Conservation (phyloP, 2,329 filamentous ascomycete genomes). For the Fusarium dimerum region DNA sequence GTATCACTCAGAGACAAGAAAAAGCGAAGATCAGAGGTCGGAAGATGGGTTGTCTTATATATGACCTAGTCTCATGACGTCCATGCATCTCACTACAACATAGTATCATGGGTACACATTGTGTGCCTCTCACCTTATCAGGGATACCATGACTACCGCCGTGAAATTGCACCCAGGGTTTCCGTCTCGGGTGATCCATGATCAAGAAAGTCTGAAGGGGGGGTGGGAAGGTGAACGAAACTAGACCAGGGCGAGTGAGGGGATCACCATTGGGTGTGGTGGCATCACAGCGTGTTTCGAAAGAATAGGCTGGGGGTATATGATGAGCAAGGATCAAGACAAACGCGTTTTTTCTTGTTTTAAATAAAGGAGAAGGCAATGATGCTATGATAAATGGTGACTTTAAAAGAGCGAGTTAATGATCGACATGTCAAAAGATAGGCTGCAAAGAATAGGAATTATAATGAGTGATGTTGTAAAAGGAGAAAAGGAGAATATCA, state of each 20-base stretch:
- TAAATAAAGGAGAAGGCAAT: background rate
- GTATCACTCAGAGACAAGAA: background rate
- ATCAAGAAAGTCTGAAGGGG: conserved; percentile 3
- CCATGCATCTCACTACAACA: background rate
- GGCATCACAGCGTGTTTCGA: conserved; percentile 19
- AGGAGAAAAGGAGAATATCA: background rate
- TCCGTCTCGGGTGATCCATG: conserved; percentile 22
- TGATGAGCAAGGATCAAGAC: background rate
- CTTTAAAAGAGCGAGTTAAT: background rate
- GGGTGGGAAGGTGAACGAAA: background rate
- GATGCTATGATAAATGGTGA: background rate
- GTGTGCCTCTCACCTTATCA: conserved; percentile 14
- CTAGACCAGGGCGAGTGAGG: conserved; percentile 10
- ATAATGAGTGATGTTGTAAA: background rate
- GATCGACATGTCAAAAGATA: background rate
- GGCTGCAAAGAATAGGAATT: background rate
- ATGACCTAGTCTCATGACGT: conserved; percentile 13
- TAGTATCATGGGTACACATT: background rate
- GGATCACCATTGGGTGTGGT: conserved; percentile 22
- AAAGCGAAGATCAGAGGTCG: conserved; percentile 6
- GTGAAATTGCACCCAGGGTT: conserved; percentile 13
- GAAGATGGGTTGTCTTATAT: conserved; percentile 19
- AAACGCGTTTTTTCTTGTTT: background rate
- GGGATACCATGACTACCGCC: conserved; percentile 16
- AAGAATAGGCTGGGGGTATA: conserved; percentile 7